Conservation (phyloP, 352 stramenopile species). For the Blastocystis hominis region DNA sequence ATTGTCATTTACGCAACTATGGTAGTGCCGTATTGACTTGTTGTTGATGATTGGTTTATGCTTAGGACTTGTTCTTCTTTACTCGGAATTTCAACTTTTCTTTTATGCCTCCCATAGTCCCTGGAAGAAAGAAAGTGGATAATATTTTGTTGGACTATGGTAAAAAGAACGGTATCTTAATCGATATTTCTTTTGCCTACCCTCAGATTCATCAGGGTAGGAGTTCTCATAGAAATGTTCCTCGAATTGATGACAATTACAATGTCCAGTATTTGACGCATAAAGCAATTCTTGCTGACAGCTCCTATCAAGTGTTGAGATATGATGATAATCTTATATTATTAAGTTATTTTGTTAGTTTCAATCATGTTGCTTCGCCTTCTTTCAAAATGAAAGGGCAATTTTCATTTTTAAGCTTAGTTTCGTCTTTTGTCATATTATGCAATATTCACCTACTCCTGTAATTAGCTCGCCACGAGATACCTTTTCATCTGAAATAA, state of each 20-base stretch:
- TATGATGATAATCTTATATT: background rate
- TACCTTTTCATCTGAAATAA: background rate
- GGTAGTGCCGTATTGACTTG: background rate
- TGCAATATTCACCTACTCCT: background rate
- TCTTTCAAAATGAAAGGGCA: background rate
- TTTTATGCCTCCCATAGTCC: background rate
- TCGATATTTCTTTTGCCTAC: background rate
- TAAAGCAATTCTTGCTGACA: background rate
- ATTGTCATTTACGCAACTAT: background rate
- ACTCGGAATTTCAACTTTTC: background rate
- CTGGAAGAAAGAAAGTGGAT: background rate
- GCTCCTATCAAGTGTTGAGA: background rate
- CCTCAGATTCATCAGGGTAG: background rate
- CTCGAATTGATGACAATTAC: background rate
- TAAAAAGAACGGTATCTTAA: background rate
- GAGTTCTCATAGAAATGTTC: background rate
- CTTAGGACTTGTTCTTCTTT: slow-evolving; percentile 34
- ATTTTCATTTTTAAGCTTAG: background rate
- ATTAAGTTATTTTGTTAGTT: background rate
- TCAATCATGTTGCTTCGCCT: background rate
- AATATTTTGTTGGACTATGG: background rate
- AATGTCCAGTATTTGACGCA: background rate
- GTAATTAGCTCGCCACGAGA: background rate
- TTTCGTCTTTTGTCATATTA: background rate
- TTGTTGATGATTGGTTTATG: background rate